Conservation (phyloP, 805 yeast genomes). For the Pichia sporocuriosa region DNA sequence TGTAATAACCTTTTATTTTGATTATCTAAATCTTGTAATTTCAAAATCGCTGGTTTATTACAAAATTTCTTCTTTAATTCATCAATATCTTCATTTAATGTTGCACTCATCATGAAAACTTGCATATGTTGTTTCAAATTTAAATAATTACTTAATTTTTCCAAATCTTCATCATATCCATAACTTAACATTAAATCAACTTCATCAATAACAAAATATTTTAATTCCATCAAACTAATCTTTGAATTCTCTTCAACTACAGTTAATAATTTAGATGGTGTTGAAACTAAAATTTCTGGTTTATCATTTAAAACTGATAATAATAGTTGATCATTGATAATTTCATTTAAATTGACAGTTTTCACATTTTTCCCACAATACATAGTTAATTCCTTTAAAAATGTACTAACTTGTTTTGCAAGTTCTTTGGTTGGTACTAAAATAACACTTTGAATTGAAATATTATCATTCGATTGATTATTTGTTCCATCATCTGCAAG, state of each 20-base stretch:
- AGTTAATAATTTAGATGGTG: constrained; percentile 72
- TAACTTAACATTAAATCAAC: constrained; percentile 86
- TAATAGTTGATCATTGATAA: constrained; percentile 62
- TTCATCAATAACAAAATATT: constrained; percentile 83
- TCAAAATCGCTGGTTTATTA: constrained; percentile 73
- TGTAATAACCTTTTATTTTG: constrained; percentile 62
- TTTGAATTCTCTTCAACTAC: constrained; percentile 39
- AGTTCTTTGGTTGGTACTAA: constrained; percentile 92
- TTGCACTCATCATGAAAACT: constrained; percentile 94
- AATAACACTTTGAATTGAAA: constrained; percentile 50
- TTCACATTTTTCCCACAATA: constrained; percentile 65
- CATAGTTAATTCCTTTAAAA: constrained; percentile 58
- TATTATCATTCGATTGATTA: constrained; percentile 15
- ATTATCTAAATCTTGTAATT: constrained; percentile 58
- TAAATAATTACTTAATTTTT: constrained; percentile 51
- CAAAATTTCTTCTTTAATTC: constrained; percentile 72
- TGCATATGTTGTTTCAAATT: constrained; percentile 75
- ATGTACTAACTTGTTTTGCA: constrained; percentile 73
- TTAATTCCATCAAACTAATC: constrained; percentile 49
- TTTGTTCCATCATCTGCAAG: constrained; percentile 35
- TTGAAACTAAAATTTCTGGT: constrained; percentile 79
- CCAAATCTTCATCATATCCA: constrained; percentile 84
- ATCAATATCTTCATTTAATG: constrained; percentile 80
- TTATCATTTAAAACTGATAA: constrained; percentile 60
- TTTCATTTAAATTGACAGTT: constrained; percentile 56